phyloP scores from a whole-genome alignment of 2,329 filamentous ascomycete genomes.

The Ceratocystis colombiana region DNA sequence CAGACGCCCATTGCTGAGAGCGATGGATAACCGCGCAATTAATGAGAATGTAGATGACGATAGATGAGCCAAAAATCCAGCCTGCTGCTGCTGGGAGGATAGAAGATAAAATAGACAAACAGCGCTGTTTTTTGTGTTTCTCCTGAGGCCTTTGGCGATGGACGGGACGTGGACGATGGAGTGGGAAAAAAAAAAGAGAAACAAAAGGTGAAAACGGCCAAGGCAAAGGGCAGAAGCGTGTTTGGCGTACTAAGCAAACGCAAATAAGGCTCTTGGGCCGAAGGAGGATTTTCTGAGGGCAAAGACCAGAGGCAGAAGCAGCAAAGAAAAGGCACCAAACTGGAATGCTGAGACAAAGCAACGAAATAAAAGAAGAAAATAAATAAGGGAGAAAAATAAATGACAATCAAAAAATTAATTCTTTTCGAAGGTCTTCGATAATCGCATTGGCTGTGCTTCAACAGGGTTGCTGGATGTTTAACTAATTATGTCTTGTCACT shows the following conservation, averaged over 20 bases:
- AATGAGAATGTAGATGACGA: slow-evolving; percentile 12
- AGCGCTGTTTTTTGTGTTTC: slow-evolving; percentile 1
- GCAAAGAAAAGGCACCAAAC: neutral
- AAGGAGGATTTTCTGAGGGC: neutral
- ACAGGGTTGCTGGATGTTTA: neutral
- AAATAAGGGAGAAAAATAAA: neutral
- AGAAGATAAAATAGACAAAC: neutral
- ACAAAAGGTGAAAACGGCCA: neutral
- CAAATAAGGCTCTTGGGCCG: neutral
- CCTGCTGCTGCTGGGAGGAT: slow-evolving; percentile 7
- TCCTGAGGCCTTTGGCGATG: neutral
- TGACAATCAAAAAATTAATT: neutral
- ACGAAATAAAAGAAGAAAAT: neutral
- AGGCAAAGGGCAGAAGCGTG: slow-evolving; percentile 11
- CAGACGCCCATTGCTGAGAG: slow-evolving; percentile 48
- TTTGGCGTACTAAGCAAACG: slow-evolving; percentile 19
- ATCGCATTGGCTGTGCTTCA: neutral
- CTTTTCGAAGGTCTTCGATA: neutral
- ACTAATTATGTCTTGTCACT: neutral
- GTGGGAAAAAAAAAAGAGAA: neutral
- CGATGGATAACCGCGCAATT: slow-evolving; percentile 20
- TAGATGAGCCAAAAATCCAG: neutral
- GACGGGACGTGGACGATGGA: slow-evolving; percentile 2
- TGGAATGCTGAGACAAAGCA: neutral
- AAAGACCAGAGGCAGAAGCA: neutral